Percentiles rank a stretch among this genome's conserved stretches.
phyloP scores from a whole-genome alignment of 2,329 filamentous ascomycete species.

The Tolypocladium guangdongense region DNA sequence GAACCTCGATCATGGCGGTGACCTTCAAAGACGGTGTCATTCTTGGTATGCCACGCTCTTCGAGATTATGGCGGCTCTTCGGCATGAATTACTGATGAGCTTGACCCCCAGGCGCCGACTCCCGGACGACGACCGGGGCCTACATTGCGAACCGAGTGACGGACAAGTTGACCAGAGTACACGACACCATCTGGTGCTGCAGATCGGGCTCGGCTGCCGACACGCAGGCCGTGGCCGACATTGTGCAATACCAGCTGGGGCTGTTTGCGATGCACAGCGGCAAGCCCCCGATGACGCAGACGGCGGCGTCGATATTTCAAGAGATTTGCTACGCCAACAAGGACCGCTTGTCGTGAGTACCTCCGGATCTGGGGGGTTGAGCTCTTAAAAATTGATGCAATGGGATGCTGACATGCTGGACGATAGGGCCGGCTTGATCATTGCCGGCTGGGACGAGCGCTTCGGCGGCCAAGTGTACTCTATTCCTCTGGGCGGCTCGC shows the following conservation, averaged over 20 bases:
- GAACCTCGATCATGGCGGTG: conserved; percentile 99
- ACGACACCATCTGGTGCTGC: conserved; percentile 99
- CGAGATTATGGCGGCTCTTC: neutral
- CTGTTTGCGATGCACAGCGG: conserved; percentile 87
- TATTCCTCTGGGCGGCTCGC: conserved; percentile 88
- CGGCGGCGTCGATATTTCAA: conserved; percentile 90
- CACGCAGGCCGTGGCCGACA: conserved; percentile 95
- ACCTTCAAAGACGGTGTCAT: conserved; percentile 99
- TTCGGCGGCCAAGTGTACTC: conserved; percentile 97
- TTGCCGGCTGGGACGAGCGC: conserved; percentile 92
- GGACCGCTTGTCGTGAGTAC: conserved; percentile 69
- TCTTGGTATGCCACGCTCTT: conserved; percentile 44
- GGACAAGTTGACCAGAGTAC: conserved; percentile 96
- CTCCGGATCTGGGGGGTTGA: neutral
- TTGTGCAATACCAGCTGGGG: conserved; percentile 91
- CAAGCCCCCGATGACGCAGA: conserved; percentile 86
- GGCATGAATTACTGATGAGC: conserved; percentile 6
- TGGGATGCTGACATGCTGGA: conserved; percentile 6
- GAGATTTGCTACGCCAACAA: conserved; percentile 98
- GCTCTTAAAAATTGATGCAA: too few species aligned
- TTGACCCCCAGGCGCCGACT: conserved; percentile 62
- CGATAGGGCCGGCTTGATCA: conserved; percentile 82
- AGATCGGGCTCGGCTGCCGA: conserved; percentile 94
- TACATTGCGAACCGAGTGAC: conserved; percentile 99
- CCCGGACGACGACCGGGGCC: conserved; percentile 89